Conservation (phyloP, 129 eudicot species). For the Rutidosis leptorrhynchoides region DNA sequence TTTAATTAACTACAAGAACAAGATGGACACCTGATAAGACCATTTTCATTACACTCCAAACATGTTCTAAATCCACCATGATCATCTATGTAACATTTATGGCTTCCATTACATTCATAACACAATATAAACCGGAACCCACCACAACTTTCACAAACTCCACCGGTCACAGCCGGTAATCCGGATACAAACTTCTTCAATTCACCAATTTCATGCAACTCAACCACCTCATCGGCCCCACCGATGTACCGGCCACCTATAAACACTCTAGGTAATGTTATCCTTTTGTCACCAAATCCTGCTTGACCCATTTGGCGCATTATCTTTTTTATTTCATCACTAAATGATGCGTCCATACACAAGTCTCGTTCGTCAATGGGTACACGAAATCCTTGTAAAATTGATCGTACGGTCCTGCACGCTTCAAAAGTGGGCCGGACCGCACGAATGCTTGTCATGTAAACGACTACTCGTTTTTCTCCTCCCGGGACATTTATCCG, state of each 20-base stretch:
- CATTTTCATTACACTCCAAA: constrained; percentile 78
- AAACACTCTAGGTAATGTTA: constrained; percentile 72
- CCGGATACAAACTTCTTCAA: constrained; percentile 61
- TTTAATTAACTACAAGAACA: constrained; percentile 40
- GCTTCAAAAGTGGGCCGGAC: constrained; percentile 86
- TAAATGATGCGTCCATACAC: constrained; percentile 65
- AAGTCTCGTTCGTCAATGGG: constrained; percentile 89
- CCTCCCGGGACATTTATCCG: constrained; percentile 45
- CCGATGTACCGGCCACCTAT: constrained; percentile 86
- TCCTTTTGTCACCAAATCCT: not conserved
- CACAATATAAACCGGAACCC: constrained; percentile 75
- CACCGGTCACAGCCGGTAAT: constrained; percentile 49
- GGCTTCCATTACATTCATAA: constrained; percentile 83
- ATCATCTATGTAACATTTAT: constrained; percentile 59
- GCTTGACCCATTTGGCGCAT: constrained; percentile 38
- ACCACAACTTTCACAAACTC: constrained; percentile 72
- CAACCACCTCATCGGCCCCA: constrained; percentile 83
- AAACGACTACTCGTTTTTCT: constrained; percentile 57
- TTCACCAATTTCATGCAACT: constrained; percentile 79
- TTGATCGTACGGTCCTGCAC: constrained; percentile 61
- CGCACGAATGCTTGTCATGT: constrained; percentile 76
- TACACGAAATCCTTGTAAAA: constrained; percentile 66
- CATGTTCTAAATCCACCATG: constrained; percentile 68
- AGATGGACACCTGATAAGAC: constrained; percentile 84
- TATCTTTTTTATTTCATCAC: constrained; percentile 53